A percentile compares a stretch with the other conserved stretches of the same genome.
phyloP scores from a whole-genome alignment of 2,329 filamentous ascomycete species.

The Drechslera avenae region DNA sequence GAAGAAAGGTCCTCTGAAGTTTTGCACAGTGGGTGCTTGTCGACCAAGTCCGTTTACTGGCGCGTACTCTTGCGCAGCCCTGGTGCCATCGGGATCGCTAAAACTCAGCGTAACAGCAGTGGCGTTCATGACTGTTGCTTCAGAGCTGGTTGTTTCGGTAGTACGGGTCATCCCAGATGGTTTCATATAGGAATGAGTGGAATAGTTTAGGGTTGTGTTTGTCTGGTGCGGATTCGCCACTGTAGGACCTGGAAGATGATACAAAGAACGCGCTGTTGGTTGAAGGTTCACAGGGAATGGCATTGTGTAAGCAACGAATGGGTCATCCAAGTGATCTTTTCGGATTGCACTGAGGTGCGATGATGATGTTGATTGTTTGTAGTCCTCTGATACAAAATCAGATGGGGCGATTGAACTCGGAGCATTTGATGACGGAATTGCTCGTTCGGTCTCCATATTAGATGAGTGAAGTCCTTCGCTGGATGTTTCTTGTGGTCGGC shows the following conservation, averaged over 20 bases:
- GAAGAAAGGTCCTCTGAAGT: constrained; percentile 48
- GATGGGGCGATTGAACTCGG: not conserved
- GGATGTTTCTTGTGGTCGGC: constrained; percentile 9
- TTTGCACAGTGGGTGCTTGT: constrained; percentile 40
- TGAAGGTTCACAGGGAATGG: constrained; percentile 10
- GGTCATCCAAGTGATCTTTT: constrained; percentile 32
- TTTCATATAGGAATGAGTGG: constrained; percentile 6
- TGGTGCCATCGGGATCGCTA: constrained; percentile 36
- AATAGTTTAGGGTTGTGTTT: constrained; percentile 23
- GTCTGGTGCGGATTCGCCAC: constrained; percentile 31
- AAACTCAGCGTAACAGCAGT: constrained; percentile 23
- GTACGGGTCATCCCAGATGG: no score
- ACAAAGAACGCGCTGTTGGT: constrained; percentile 16
- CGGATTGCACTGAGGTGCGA: constrained; percentile 3
- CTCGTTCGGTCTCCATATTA: not conserved
- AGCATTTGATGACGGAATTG: not conserved
- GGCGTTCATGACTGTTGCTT: constrained; percentile 14
- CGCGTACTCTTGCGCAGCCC: constrained; percentile 19
- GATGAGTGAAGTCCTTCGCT: not conserved
- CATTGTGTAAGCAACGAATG: constrained; percentile 26
- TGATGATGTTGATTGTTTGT: not conserved
- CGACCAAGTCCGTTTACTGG: constrained; percentile 33
- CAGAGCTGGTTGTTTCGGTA: not conserved
- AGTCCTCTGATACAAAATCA: not conserved
- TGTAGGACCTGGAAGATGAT: constrained; percentile 23